phyloP scores from a whole-genome alignment of 768 basidiomycete genomes.

The Mycena epipterygia region DNA sequence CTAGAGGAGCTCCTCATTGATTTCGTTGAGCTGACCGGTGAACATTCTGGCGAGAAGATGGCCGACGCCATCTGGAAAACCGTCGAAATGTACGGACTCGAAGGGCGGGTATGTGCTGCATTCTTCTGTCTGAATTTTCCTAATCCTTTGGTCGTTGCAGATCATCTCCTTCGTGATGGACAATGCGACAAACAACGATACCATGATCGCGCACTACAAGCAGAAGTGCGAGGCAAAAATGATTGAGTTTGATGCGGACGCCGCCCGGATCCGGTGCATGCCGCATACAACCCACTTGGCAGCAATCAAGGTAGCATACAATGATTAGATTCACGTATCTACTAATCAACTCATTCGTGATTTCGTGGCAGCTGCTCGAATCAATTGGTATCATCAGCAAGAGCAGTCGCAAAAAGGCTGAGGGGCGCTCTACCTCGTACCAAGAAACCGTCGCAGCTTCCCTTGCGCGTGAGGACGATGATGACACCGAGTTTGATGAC shows the following conservation, averaged over 20 bases:
- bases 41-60: constrained; percentile 7
- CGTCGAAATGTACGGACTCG: background rate
- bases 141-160: constrained; percentile 23
- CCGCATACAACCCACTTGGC: constrained; percentile 55
- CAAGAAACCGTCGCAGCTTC: constrained; percentile 27
- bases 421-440: constrained; percentile 11
- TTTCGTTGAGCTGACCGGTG: background rate
- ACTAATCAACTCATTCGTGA: background rate
- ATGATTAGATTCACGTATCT: no score
- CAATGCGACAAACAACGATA: constrained; percentile 56
- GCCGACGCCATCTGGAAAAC: background rate
- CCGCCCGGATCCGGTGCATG: constrained; percentile 50
- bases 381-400: constrained; percentile 40
- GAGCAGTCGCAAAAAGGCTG: constrained; percentile 16
- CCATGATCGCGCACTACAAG: constrained; percentile 41
- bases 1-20: constrained; percentile 5
- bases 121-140: background rate
- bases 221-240: constrained; percentile 16
- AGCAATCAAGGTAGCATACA: constrained; percentile 49
- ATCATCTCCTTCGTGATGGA: constrained; percentile 51
- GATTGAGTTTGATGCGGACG: constrained; percentile 41
- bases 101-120: background rate
- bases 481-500: no score
- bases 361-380: constrained; percentile 41
- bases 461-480: background rate